phyloP scores from a whole-genome alignment of 768 basidiomycete genomes.

The Auricularia cornea region DNA sequence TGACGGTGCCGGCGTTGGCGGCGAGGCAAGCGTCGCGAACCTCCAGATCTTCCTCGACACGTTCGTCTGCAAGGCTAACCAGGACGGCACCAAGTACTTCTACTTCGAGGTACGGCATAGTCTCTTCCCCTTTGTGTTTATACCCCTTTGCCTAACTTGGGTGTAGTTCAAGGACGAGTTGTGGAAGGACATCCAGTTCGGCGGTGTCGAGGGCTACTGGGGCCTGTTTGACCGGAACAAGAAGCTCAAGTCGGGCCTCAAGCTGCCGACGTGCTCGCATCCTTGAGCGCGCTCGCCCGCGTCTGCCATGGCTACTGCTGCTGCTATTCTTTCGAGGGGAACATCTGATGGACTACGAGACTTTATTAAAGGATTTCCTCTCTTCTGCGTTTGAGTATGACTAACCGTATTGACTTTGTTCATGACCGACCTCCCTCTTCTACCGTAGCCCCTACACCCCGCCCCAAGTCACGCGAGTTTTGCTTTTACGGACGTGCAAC shows the following conservation, averaged over 20 bases:
- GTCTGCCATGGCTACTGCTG: background rate
- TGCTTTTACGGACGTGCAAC: background rate
- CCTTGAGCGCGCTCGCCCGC: background rate
- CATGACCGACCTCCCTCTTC: no score
- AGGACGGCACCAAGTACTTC: constrained; percentile 78
- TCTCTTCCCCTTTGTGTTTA: constrained; percentile 8
- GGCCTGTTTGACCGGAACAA: constrained; percentile 53
- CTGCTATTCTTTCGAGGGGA: background rate
- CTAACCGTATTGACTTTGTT: no score
- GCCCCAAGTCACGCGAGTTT: background rate
- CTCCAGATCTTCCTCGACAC: constrained; percentile 70
- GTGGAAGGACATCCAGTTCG: constrained; percentile 70
- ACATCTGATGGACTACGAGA: background rate
- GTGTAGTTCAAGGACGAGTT: constrained; percentile 53
- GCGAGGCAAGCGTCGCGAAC: constrained; percentile 25
- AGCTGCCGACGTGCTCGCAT: constrained; percentile 24
- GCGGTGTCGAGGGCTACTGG: constrained; percentile 75
- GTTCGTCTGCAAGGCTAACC: constrained; percentile 82
- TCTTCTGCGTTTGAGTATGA: no score
- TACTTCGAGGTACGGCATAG: constrained; percentile 74
- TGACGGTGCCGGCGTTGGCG: constrained; percentile 16
- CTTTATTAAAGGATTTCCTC: background rate
- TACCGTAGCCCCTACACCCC: background rate
- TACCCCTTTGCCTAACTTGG: background rate
- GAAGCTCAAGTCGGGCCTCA: constrained; percentile 24